Evolutionary conservation across 345 rosid species (phyloP).

Genomic region (Camelina laxa): DNA sequence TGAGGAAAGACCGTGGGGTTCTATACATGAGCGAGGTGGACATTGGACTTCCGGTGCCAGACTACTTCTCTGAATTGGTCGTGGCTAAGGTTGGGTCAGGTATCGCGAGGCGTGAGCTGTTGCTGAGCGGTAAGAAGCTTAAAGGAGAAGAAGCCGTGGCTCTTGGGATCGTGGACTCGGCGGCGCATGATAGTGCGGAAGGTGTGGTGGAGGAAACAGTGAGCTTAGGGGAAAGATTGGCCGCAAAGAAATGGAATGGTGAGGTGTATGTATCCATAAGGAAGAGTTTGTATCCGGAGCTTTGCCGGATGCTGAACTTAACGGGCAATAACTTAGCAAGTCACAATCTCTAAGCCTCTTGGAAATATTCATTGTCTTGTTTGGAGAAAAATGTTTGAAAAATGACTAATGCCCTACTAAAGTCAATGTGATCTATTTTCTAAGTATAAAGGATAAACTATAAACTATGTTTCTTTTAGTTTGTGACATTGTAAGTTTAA

Average conservation of each 20-base stretch:
- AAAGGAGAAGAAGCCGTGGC: slow-evolving; percentile 62
- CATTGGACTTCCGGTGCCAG: slow-evolving; percentile 62
- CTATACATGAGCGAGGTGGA: slow-evolving; percentile 87
- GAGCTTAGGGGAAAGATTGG: slow-evolving; percentile 60
- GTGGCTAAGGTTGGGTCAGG: slow-evolving; percentile 56
- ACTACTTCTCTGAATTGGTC: slow-evolving; percentile 54
- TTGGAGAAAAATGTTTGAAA: slow-evolving; percentile 9
- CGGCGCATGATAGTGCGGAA: slow-evolving; percentile 56
- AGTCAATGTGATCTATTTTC: background rate
- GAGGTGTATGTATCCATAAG: slow-evolving; percentile 68
- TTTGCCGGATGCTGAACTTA: slow-evolving; percentile 58
- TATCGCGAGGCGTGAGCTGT: slow-evolving; percentile 56
- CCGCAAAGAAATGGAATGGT: slow-evolving; percentile 63
- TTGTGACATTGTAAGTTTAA: too few species aligned
- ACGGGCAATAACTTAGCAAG: slow-evolving; percentile 32
- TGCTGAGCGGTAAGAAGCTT: slow-evolving; percentile 62
- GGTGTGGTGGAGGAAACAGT: slow-evolving; percentile 51
- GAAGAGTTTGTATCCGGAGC: slow-evolving; percentile 71
- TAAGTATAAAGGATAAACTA: too few species aligned
- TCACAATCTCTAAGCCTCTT: slow-evolving; percentile 40
- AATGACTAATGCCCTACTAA: background rate
- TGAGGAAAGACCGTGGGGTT: slow-evolving; percentile 79
- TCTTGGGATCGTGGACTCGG: slow-evolving; percentile 67
- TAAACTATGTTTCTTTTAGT: too few species aligned
- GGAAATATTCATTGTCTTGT: background rate